Evolutionary conservation across 169 alveolate species (phyloP), one percentile per base, ranked within the genome.

Genomic region (Neospora caninum): DNA sequence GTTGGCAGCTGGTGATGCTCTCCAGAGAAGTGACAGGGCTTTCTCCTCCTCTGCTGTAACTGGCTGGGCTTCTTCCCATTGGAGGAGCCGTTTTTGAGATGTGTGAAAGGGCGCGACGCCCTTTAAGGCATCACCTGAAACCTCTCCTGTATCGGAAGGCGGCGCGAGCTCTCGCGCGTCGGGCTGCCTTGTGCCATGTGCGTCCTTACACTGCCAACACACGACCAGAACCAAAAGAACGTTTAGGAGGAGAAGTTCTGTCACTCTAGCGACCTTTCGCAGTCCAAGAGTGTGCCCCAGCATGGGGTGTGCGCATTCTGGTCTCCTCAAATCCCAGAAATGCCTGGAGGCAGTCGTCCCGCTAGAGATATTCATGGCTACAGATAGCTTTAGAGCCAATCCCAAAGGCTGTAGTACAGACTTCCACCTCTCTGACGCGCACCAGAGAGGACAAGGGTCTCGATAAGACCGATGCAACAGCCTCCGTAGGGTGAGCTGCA

Each of bases 11-110:
- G 18, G 39, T 36, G 87, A 45, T 16, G 41, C 25, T 22, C 87
- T 34, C 87, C 87, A 78, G 4, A 78, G 87, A 78, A 39, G 45
- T 38, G 87, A 34, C 9, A 78, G 45, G 31, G 45, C 53, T 34
- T 78, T 78, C 87, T 78, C 87, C 34, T 78, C 87, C 43, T 78
- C 87, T 34, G 87, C 53, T 16, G 87, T 38, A 34, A 78, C 45
- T 25, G 87, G 42, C 34, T 78, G 87, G 20, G 87, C 87, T 34
- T 78, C 87, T 78, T 78, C 87, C 87, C 87, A 78, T 34, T 78
- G 87, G 20, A 78, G 2, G 2, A 29, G 41, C 18, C 87, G 27
- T 16, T 29, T 27, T 64, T 64, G 78, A 25, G 20, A 20, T 64
- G 78, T 29, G 4, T 25, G 0, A n/a, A 64, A 64, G 78, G 78